Evolutionary conservation across 2,329 filamentous ascomycete genomes (phyloP).

Genomic region (Chrysosphaeria jannelii): DNA sequence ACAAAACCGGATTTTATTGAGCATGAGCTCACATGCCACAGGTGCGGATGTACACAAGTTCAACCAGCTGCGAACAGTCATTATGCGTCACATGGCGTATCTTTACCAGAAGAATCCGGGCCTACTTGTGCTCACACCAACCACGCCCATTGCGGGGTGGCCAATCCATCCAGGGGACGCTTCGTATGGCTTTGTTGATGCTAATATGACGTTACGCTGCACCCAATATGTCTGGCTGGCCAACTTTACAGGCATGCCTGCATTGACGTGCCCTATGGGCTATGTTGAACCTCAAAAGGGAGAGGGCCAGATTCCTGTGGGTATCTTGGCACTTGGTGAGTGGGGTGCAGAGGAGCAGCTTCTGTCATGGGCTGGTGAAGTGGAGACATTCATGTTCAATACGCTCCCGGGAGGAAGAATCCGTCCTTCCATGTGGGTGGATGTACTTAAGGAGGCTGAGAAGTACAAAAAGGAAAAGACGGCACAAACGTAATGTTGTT

Average conservation of each 20-base stretch:
- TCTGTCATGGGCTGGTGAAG: constrained; percentile 25
- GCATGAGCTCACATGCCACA: constrained; percentile 29
- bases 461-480: too few relatives aligned
- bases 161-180: constrained; percentile 25
- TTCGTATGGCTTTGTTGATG: constrained; percentile 44
- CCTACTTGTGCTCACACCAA: constrained; percentile 55
- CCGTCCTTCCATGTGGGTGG: constrained; percentile 24
- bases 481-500: too few relatives aligned
- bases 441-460: too few relatives aligned
- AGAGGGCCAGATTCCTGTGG: constrained; percentile 26
- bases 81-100: constrained; percentile 51
- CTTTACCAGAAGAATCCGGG: constrained; percentile 36
- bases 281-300: constrained; percentile 29
- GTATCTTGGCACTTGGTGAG: constrained; percentile 31
- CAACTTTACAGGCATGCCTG: constrained; percentile 54
- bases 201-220: constrained; percentile 37
- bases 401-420: constrained; percentile 16
- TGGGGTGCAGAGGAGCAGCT: constrained; percentile 36
- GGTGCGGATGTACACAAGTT: constrained; percentile 41
- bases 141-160: constrained; percentile 49
- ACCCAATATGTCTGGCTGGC: constrained; percentile 74
- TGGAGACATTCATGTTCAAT: constrained; percentile 21
- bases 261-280: constrained; percentile 44
- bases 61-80: constrained; percentile 39
- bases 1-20: constrained; percentile 39